Base-by-base conservation (phyloP, 2,329 filamentous ascomycete species). In the Hypoxylon sp. region DNA sequence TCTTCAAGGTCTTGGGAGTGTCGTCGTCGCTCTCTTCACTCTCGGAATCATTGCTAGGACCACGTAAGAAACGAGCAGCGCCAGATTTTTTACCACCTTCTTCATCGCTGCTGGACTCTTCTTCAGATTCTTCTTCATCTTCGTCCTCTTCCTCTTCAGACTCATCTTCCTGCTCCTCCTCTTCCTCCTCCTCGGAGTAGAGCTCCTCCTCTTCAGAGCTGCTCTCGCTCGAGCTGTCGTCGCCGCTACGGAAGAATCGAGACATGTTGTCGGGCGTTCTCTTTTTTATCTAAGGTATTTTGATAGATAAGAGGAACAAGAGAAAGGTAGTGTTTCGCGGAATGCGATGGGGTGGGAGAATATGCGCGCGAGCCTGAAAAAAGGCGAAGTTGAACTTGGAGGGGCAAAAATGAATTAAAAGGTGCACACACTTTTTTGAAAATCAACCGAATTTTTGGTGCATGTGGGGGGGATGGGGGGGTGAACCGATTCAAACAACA, bases 151-250 rank as follows among this genome's bases (percentile, higher is more conserved):
- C 83, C 30, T 85, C 82, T 67, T 87, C 84, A 51, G 83, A 83
- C 49, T 84, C 82, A 30, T 83, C 82, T 67, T 85, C 78, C 75
- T 89, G 82, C 72, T 90, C 83, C 72, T 83, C 80, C 77, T 90
- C 90, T 75, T 91, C 91, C 75, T 87, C 89, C 77, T 90, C 90
- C 76, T 91, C 91, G 75, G 87, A 89, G 89, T 97, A 97, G 83
- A 97, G 91, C 83, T 94, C 91, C 85, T 98, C 94, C 86, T 98
- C 95, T 76, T 98, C 95, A 78, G 93, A 97, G 87, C 93, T 93
- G 85, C 89, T 94, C 83, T 98, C 94, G 86, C 90, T 93, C 79
- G 95, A 97, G 89, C 94, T 98, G 83, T 97, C 94, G 85, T 88
- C 86, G 78, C 91, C 92, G 81, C 92, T 92, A 82, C 93, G 92